Base-by-base conservation (phyloP, 352 stramenopile species). In the Pythium chondricola region DNA sequence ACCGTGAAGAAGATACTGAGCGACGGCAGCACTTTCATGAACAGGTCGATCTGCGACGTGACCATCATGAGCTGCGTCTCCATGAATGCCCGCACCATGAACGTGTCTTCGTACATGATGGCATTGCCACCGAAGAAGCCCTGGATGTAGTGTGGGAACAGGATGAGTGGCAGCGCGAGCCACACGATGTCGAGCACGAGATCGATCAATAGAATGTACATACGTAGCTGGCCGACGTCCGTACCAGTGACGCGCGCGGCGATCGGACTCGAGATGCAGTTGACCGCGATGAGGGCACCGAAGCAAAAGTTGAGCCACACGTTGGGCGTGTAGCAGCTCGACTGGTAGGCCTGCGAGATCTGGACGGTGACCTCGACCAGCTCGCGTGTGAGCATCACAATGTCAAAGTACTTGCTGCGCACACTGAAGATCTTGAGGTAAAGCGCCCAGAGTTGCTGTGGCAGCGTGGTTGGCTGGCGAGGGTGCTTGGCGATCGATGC, bases 301-400 rank as follows among this genome's bases (percentile, higher is more conserved):
- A 40, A 65, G 10, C 18, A 38, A 2, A 44, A 7, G 41, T 61
- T 65, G n/a, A 65, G 32, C 39, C 36, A 65, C 24, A 53, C 2
- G 30, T 60, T 65, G 26, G 45, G 20, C 18, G 52, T 57, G 45
- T 53, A 52, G 25, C n/a, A 21, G 30, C 51, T 61, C 11, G 42
- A 56, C 11, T 38, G 13, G 30, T 57, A 65, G 33, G 44, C 57
- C 31, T 65, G 57, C 10, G 20, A 25, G 6, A 52, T 46, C 43
- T 67, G 58, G n/a, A 58, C 40, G 37, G 40, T 27, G 43, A 63
- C 52, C 30, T 67, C 52, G 4, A 59, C 9, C 4, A 59, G 13
- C 25, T 67, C 58, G 7, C 53, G 52, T 24, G 32, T 14, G 39
- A 65, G 42, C 26, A 62, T 40, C 13, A 62, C 40, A 2, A 47